Base-by-base conservation (phyloP, 2,329 filamentous ascomycete genomes). In the Ramichloridium luteum region DNA sequence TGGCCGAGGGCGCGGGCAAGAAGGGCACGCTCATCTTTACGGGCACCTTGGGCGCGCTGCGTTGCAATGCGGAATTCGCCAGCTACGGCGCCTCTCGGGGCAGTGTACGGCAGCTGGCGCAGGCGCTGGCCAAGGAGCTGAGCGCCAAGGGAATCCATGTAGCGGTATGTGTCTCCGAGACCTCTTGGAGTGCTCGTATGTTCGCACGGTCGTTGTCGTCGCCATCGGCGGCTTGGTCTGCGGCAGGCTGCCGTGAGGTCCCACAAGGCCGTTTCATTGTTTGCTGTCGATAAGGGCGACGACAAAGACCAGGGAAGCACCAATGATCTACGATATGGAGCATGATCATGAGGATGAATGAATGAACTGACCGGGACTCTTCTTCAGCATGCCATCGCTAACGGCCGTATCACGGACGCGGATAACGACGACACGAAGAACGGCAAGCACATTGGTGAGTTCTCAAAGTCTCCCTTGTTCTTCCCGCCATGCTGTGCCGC, bases 1-100 rank as follows among this genome's bases (percentile, higher is more conserved):
- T 73, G 2, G 45, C 56, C 5, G 61, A 68, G 2, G 58, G 59
- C 1, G 60, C 56, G 0, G 49, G 48, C 30, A 73, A 72, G 54
- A 72, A 73, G 39, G 68, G 68, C 1, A 72, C 67, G 0, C 46
- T 72, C 16, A 68, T 74, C 32, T 72, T 73, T 43, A 72, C 68
- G 0, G 68, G 68, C 0, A 72, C 68, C 1, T 27, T 45, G 14
- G 42, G 42, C 27, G 43, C 43, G 4, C 49, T 72, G 38, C 55
- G 68, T 5, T 68, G 67, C 32, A 72, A 65, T 40, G 60, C 66
- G 3, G 61, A 68, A 23, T 74, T 58, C 38, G 67, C 61, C 1
- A 62, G 68, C 1, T 74, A 74, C 38, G 70, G 69, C 6, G 69
- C 68, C 4, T 62, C 64, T 1, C 54, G 68, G 3, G 57, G 64